Evolutionary conservation across 768 basidiomycete genomes (phyloP).

Genomic region (Boletus eberwhitei): DNA sequence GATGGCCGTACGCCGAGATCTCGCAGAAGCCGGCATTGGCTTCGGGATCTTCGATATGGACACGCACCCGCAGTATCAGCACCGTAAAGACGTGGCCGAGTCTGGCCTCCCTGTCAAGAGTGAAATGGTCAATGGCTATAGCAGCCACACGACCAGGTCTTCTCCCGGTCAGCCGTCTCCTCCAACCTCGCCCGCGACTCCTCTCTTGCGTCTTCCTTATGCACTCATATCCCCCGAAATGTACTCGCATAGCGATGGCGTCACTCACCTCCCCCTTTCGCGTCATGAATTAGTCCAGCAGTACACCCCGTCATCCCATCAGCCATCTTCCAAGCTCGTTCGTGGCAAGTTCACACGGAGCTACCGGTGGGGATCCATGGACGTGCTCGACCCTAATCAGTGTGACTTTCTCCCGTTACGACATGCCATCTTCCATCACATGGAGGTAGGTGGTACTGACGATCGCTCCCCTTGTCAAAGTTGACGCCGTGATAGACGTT

Average conservation of each 20-base stretch:
- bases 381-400: constrained; percentile 74
- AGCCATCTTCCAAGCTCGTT: constrained; percentile 43
- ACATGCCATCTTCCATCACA: constrained; percentile 80
- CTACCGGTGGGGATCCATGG: constrained; percentile 83
- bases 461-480: constrained; percentile 11
- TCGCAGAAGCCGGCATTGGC: constrained; percentile 81
- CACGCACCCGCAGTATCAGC: constrained; percentile 46
- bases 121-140: constrained; percentile 54
- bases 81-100: constrained; percentile 43
- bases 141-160: constrained; percentile 48
- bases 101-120: constrained; percentile 42
- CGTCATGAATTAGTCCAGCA: constrained; percentile 73
- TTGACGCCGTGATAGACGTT: constrained; percentile 53
- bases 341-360: constrained; percentile 65
- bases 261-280: constrained; percentile 51
- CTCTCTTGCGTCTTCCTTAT: constrained; percentile 71
- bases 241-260: constrained; percentile 82
- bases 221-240: constrained; percentile 80
- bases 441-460: constrained; percentile 60
- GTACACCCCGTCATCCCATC: constrained; percentile 60
- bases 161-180: constrained; percentile 53
- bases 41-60: constrained; percentile 88
- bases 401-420: constrained; percentile 79
- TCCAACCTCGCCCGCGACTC: constrained; percentile 61
- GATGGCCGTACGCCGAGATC: constrained; percentile 73